Percentiles rank a stretch among this genome's conserved stretches.
Evolutionary conservation across 371 early-diverging fungal species (phyloP).

Genomic region (Syncephalastrum monosporum): DNA sequence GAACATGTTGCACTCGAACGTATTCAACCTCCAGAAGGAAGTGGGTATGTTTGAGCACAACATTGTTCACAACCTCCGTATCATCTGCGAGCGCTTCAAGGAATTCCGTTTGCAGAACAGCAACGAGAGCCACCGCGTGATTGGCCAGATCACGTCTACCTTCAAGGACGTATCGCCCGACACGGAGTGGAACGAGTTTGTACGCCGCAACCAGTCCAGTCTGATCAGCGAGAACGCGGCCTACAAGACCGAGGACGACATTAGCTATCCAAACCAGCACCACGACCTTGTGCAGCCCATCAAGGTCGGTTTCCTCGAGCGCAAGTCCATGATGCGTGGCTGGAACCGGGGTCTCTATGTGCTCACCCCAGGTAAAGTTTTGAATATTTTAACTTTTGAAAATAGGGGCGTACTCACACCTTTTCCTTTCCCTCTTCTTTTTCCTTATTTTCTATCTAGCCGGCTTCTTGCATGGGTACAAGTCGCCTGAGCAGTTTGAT

Average conservation of each 20-base stretch:
- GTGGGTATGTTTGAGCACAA: slow-evolving; percentile 38
- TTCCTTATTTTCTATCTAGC: slow-evolving; percentile 15
- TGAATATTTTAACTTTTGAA: not conserved
- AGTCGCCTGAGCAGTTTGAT: slow-evolving; percentile 33
- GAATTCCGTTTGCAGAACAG: slow-evolving; percentile 34
- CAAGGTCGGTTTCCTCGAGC: slow-evolving; percentile 40
- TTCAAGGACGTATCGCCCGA: slow-evolving; percentile 27
- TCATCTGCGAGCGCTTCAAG: slow-evolving; percentile 25
- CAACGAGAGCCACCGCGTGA: slow-evolving; percentile 24
- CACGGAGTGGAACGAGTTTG: slow-evolving; percentile 48
- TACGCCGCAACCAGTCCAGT: slow-evolving; percentile 30
- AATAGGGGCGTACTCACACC: not conserved
- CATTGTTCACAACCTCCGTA: slow-evolving; percentile 32
- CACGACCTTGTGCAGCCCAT: slow-evolving; percentile 32
- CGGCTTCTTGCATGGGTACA: slow-evolving; percentile 50
- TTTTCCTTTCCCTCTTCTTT: not conserved
- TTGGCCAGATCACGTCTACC: slow-evolving; percentile 22
- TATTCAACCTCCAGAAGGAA: slow-evolving; percentile 43
- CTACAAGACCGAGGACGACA: slow-evolving; percentile 39
- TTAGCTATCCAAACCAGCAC: slow-evolving; percentile 41
- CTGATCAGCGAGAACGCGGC: slow-evolving; percentile 37
- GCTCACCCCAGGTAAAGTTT: slow-evolving; percentile 37
- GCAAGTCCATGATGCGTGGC: slow-evolving; percentile 24
- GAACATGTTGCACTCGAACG: slow-evolving; percentile 40
- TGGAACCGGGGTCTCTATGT: slow-evolving; percentile 42